phyloP scores from a whole-genome alignment of 2,329 filamentous ascomycete genomes.

The Ploettnerulaceae sp. region DNA sequence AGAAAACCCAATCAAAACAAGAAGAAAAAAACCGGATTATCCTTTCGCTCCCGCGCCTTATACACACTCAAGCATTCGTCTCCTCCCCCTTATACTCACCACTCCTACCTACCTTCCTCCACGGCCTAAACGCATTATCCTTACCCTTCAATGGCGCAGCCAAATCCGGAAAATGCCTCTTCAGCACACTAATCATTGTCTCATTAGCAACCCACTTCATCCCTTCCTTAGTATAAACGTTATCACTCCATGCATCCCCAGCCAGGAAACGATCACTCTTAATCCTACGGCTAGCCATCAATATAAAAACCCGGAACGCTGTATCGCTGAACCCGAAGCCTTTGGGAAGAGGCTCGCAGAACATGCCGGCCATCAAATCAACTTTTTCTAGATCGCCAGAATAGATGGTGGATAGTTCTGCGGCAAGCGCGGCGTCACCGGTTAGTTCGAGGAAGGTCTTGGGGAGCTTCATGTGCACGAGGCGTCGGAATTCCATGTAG shows the following conservation, averaged over 20 bases:
- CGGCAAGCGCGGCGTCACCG: slow-evolving; percentile 11
- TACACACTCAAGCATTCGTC: slow-evolving; percentile 14
- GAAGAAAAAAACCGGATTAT: background rate
- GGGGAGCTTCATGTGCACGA: slow-evolving; percentile 12
- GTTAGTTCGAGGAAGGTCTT: slow-evolving; percentile 18
- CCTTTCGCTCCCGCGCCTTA: slow-evolving; percentile 8
- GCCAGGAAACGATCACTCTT: slow-evolving; percentile 19
- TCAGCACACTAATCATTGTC: slow-evolving; percentile 13
- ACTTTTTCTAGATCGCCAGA: slow-evolving; percentile 17
- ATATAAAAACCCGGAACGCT: slow-evolving; percentile 17
- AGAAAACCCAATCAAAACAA: background rate
- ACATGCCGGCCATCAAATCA: slow-evolving; percentile 14
- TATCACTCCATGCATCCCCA: slow-evolving; percentile 13
- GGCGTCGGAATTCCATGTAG: slow-evolving; percentile 15
- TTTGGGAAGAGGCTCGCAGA: slow-evolving; percentile 15
- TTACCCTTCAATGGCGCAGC: slow-evolving; percentile 9
- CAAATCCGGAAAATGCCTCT: slow-evolving; percentile 17
- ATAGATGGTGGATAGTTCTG: slow-evolving; percentile 5
- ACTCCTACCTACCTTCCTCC: slow-evolving; percentile 9
- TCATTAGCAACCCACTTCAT: slow-evolving; percentile 16
- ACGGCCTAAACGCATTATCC: slow-evolving; percentile 17
- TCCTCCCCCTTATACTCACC: slow-evolving; percentile 13
- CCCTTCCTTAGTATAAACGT: slow-evolving; percentile 17
- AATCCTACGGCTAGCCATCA: slow-evolving; percentile 17
- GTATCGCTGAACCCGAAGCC: slow-evolving; percentile 21